Evolutionary conservation across 2,329 filamentous ascomycete genomes (phyloP).

Genomic region (Arachnopeziza araneosa): DNA sequence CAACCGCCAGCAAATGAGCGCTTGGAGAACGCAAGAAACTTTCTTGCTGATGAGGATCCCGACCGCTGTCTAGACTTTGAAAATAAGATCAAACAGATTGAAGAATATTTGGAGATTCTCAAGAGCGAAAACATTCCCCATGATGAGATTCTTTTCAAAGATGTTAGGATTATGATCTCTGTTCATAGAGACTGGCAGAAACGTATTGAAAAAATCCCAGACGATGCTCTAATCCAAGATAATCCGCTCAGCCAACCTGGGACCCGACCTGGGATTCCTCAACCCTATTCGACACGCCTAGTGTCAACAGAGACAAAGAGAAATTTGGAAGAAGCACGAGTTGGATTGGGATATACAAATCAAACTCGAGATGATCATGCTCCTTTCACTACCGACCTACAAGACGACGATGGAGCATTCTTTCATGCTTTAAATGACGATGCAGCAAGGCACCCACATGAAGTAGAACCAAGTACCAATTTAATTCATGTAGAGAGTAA

Average conservation of each 20-base stretch:
- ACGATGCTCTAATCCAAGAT: conserved; percentile 1
- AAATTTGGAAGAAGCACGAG: conserved; percentile 2
- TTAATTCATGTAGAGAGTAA: conserved; percentile 18
- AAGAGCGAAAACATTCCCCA: conserved; percentile 8
- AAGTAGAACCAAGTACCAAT: conserved; percentile 16
- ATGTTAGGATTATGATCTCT: conserved; percentile 21
- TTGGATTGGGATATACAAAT: conserved; percentile 3
- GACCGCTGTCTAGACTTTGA: conserved; percentile 39
- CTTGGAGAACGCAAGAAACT: conserved; percentile 35
- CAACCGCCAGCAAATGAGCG: conserved; percentile 32
- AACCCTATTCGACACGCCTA: conserved; percentile 18
- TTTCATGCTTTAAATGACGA: conserved; percentile 15
- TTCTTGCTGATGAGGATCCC: conserved; percentile 44
- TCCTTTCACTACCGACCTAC: conserved; percentile 19
- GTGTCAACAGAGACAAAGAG: conserved; percentile 4
- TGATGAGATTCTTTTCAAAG: conserved; percentile 12
- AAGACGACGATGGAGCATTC: conserved; percentile 18
- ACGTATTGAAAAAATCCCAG: background rate
- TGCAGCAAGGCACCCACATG: conserved; percentile 11
- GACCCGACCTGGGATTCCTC: background rate
- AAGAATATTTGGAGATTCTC: conserved; percentile 21
- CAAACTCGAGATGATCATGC: conserved; percentile 21
- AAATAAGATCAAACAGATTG: conserved; percentile 29
- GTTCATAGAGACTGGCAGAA: conserved; percentile 21
- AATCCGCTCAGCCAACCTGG: background rate